These are phyloP conservation scores for Scutellaria minor DNA, from an alignment of 257 asterid species.

Conservation along the genomic window DNA sequence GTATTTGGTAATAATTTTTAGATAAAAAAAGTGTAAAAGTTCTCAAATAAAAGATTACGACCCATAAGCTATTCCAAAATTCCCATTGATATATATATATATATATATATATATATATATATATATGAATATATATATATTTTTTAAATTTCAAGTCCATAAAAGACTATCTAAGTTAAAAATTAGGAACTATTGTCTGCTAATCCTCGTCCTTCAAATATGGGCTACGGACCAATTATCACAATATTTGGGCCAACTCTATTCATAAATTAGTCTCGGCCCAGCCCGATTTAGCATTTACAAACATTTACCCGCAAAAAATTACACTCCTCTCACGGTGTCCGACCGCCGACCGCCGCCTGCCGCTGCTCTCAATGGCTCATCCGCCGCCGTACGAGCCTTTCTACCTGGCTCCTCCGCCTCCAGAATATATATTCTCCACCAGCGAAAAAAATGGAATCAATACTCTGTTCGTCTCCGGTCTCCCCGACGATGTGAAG, in stretches of 20 bases:
- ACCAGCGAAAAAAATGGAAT: slow-evolving; percentile 57
- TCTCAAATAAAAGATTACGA: no score
- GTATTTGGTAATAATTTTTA: no score
- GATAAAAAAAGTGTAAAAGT: no score
- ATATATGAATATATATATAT: no score
- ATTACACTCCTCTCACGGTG: background rate
- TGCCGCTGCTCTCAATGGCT: slow-evolving; percentile 54
- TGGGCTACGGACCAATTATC: no score
- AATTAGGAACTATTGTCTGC: no score
- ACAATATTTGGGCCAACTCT: background rate
- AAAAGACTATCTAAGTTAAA: no score
- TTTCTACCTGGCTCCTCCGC: slow-evolving; percentile 58
- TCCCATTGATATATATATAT: no score
- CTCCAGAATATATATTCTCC: slow-evolving; percentile 47
- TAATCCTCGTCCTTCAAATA: no score
- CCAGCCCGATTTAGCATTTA: slow-evolving; percentile 25
- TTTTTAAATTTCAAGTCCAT: no score
- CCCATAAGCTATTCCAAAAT: no score
- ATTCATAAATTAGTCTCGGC: slow-evolving; percentile 1
- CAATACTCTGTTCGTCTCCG: slow-evolving; percentile 87
- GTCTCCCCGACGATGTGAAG: slow-evolving; percentile 96
- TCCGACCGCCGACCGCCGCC: slow-evolving; percentile 38
- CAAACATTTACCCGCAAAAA: slow-evolving; percentile 14
- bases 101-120: no score
- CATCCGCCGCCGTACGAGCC: slow-evolving; percentile 73